Evolutionary conservation across 2,329 filamentous ascomycete genomes (phyloP).

Genomic region (Penicillium freii): DNA sequence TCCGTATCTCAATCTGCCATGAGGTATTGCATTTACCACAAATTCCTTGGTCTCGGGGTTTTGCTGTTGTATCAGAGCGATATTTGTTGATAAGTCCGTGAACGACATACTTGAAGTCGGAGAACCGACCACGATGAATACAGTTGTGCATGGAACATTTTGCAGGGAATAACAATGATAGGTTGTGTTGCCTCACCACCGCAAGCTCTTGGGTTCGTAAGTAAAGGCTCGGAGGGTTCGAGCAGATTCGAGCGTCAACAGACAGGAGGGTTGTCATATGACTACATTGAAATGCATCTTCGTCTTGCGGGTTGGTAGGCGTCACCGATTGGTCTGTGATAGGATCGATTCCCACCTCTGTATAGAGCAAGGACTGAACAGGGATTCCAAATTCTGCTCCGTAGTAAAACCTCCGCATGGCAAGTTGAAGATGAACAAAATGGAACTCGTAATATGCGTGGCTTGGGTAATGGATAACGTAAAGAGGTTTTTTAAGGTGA

Average conservation of each 20-base stretch:
- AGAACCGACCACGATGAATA: no score
- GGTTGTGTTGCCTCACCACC: constrained; percentile 1
- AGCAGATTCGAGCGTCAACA: constrained; percentile 7
- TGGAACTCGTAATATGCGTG: neutral
- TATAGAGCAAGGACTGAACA: constrained; percentile 7
- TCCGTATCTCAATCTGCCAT: neutral
- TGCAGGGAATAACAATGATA: neutral
- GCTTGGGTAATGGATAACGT: neutral
- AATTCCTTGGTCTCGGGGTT: neutral
- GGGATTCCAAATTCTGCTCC: constrained; percentile 11
- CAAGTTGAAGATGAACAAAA: constrained; percentile 14
- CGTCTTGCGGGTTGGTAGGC: neutral
- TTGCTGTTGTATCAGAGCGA: neutral
- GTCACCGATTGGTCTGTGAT: neutral
- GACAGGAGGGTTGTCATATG: neutral
- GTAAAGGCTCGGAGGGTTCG: constrained; percentile 6
- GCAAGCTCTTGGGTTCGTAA: constrained; percentile 6
- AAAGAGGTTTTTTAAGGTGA: neutral
- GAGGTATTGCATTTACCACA: neutral
- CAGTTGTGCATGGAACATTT: neutral
- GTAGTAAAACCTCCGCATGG: constrained; percentile 12
- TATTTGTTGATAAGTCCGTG: neutral
- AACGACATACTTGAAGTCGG: neutral
- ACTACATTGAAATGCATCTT: neutral
- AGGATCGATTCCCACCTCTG: neutral